Evolutionary conservation across 2,329 filamentous ascomycete genomes (phyloP), one percentile per base, ranked within the genome.

Genomic region (Fusarium incarnatum): DNA sequence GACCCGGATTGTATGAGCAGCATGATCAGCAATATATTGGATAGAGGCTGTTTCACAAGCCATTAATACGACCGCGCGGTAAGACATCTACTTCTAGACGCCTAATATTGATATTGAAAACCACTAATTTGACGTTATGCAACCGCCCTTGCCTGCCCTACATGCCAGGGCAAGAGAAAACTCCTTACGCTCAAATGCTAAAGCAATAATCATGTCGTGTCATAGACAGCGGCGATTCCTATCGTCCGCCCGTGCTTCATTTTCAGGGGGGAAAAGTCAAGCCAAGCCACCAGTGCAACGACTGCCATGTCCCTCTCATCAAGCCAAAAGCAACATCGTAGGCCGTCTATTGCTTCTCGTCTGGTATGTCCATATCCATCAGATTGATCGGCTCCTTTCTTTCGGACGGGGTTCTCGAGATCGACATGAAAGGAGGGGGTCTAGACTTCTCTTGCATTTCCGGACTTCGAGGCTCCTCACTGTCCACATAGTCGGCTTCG

Each of bases 381-480:
- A 62, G 56, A 28, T 66, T 58, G 9, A 61, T 20, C 22, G 76
- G 60, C 57, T 77, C 76, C 45, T 73, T 71, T 22, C 66, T 67
- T 53, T 68, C 52, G 30, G 62, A 64, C 56, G 71, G 46, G 66
- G 74, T 59, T 60, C 66, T 63, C 27, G 65, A 60, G 16, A 68
- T 28, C 5, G 70, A 47, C 56, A 78, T 72, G 12, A 80, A 75
- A 15, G 74, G 56, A 13, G 74, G 73, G 11, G 72, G 73, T n/a
- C 73, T 69, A 37, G 68, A 65, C 30, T 81, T 79, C 66, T 85
- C 82, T 68, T 83, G 80, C 83, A 85, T 85, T 70, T 85, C 83
- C 1, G 83, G 83, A n/a, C 66, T 73, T 53, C 76, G 79, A 12
- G 62, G n/a, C 44, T 54, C 70, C 23, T 72, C 74, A 27, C 57